Evolutionary conservation across 108 stramenopile species (phyloP).

Genomic region (Cyclotella atomus): DNA sequence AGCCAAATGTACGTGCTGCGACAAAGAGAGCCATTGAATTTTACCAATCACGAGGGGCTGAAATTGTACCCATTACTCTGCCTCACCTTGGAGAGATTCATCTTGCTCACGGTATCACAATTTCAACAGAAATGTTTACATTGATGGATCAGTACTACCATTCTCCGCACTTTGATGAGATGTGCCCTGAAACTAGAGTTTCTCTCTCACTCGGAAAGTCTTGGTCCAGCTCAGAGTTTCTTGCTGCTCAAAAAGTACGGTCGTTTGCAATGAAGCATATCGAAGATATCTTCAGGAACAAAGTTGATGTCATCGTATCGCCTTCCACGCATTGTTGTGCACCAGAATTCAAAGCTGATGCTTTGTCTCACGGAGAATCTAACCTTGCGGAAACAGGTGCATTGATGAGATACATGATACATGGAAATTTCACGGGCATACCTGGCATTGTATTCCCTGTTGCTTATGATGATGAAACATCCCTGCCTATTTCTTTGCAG

Average conservation of each 20-base stretch:
- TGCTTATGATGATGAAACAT: slow-evolving; percentile 12
- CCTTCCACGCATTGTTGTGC: slow-evolving; percentile 37
- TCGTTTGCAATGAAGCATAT: slow-evolving; percentile 44
- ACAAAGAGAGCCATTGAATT: slow-evolving; percentile 37
- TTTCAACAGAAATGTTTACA: slow-evolving; percentile 54
- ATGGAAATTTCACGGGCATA: slow-evolving; percentile 30
- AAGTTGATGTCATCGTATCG: slow-evolving; percentile 49
- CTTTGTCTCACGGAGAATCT: slow-evolving; percentile 24
- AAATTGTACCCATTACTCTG: slow-evolving; percentile 55
- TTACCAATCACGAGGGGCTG: slow-evolving; percentile 39
- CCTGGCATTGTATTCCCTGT: slow-evolving; percentile 28
- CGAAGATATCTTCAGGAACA: slow-evolving; percentile 27
- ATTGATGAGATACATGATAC: slow-evolving; percentile 24
- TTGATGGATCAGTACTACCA: slow-evolving; percentile 39
- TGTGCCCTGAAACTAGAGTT: slow-evolving; percentile 56
- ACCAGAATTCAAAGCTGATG: slow-evolving; percentile 8
- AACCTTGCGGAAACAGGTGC: slow-evolving; percentile 22
- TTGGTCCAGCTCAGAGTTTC: slow-evolving; percentile 45
- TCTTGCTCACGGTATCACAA: slow-evolving; percentile 58
- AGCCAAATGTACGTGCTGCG: slow-evolving; percentile 16
- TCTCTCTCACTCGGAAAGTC: slow-evolving; percentile 49
- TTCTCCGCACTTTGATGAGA: not conserved
- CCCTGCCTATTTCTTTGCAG: slow-evolving; percentile 30
- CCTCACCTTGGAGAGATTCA: slow-evolving; percentile 56
- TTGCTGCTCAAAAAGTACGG: slow-evolving; percentile 57